A percentile compares a stretch with the other conserved stretches of the same genome.
Conservation (phyloP, 1,284 basidiomycete species). For the Cystobasidium slooffiae region DNA sequence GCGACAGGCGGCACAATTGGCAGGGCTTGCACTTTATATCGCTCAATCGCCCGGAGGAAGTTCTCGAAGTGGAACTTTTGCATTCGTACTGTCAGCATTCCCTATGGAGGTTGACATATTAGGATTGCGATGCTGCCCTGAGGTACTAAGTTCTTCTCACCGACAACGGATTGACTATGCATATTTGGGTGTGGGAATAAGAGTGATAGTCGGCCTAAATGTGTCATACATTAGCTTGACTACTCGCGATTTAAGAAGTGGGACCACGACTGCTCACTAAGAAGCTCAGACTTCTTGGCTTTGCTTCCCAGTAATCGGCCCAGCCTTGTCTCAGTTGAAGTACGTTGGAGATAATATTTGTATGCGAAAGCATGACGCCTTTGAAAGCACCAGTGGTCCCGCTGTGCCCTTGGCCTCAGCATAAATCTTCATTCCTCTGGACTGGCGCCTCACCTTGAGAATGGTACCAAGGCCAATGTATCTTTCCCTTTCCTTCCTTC, state of each 20-base stretch:
- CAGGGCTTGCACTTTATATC: slow-evolving; percentile 10
- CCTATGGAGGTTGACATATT: background rate
- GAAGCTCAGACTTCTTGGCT: slow-evolving; percentile 13
- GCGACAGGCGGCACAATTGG: slow-evolving; percentile 50
- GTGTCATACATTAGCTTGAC: background rate
- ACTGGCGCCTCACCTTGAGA: background rate
- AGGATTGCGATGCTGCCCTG: background rate
- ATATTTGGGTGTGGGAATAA: slow-evolving; percentile 19
- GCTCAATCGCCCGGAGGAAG: slow-evolving; percentile 20
- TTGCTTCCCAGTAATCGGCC: slow-evolving; percentile 22
- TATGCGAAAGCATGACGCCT: slow-evolving; percentile 31
- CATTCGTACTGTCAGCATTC: slow-evolving; percentile 25
- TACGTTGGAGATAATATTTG: slow-evolving; percentile 32
- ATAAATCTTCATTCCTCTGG: background rate
- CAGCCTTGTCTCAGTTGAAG: slow-evolving; percentile 21
- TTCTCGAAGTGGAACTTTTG: slow-evolving; percentile 26
- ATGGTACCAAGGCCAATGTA: slow-evolving; percentile 7
- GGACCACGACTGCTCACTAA: background rate
- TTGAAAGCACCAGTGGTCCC: slow-evolving; percentile 25
- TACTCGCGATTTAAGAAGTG: background rate
- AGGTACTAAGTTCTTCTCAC: background rate
- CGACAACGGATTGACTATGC: slow-evolving; percentile 20
- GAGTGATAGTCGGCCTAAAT: slow-evolving; percentile 23
- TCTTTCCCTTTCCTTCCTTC: slow-evolving; percentile 5
- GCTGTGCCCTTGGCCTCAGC: background rate